A percentile compares a stretch with the other conserved stretches of the same genome.
phyloP scores from a whole-genome alignment of 139 green algal genomes.

The Closterium sp. region DNA sequence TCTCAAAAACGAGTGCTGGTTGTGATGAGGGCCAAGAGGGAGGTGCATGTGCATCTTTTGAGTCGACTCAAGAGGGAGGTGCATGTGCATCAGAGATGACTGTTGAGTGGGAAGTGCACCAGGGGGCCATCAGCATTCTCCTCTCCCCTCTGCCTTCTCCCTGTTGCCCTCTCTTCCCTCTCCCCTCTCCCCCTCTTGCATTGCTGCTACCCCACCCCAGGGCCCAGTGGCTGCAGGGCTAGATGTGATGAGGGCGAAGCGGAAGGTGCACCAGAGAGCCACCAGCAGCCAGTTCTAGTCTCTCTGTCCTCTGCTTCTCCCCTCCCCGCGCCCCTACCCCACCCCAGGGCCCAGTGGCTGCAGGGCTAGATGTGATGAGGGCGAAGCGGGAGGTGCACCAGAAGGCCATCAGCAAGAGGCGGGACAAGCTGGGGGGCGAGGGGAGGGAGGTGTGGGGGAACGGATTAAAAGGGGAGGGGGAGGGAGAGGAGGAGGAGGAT shows the following conservation, averaged over 20 bases:
- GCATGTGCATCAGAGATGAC: too few relatives aligned
- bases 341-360: neutral
- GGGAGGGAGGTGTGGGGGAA: neutral
- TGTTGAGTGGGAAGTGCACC: too few relatives aligned
- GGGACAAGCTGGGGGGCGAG: neutral
- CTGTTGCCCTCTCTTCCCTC: neutral
- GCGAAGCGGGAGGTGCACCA: slow-evolving; percentile 18
- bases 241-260: slow-evolving; percentile 33
- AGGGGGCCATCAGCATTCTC: neutral
- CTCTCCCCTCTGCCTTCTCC: neutral
- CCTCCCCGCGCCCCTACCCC: neutral
- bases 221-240: neutral
- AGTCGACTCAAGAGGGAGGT: neutral
- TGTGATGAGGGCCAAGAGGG: neutral
- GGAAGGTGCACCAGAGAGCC: neutral
- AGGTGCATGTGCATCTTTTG: too few relatives aligned
- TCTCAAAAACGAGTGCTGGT: neutral
- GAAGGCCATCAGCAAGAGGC: neutral
- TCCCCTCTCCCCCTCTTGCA: neutral
- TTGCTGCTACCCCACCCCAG: neutral
- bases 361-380: slow-evolving; percentile 21
- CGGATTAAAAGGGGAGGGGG: neutral
- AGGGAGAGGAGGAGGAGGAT: neutral
- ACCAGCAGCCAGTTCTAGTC: too few relatives aligned
- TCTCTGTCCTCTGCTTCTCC: too few relatives aligned